Percentiles rank a stretch among this genome's conserved stretches.
These are phyloP conservation scores for Lunasporangiospora selenospora DNA, from an alignment of 192 early-diverging fungal species.

Conservation along the genomic window DNA sequence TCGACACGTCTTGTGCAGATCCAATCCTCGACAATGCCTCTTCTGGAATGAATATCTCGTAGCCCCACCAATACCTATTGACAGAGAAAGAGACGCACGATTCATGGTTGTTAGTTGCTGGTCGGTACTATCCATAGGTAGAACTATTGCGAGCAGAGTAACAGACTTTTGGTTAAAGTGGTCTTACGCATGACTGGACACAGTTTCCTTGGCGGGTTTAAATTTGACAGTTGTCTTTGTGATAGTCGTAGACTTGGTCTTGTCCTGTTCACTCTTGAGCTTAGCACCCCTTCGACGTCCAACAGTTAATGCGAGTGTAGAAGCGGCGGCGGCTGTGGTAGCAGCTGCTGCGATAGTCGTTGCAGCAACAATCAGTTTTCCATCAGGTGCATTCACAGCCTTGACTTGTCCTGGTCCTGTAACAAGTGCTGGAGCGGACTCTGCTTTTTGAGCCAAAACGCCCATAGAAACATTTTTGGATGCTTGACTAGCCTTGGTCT, in stretches of 20 bases:
- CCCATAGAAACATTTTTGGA: neutral
- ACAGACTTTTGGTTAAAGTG: too few species aligned
- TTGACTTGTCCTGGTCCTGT: neutral
- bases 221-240: constrained; percentile 23
- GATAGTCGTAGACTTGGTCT: neutral
- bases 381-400: neutral
- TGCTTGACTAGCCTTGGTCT: neutral
- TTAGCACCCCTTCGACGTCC: neutral
- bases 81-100: neutral
- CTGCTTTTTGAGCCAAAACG: too few species aligned
- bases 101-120: too few species aligned
- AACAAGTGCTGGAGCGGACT: neutral
- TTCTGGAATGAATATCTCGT: constrained; percentile 52
- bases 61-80: constrained; percentile 52
- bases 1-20: constrained; percentile 48
- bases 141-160: too few species aligned
- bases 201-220: constrained; percentile 26
- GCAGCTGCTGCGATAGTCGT: constrained; percentile 41
- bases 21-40: constrained; percentile 43
- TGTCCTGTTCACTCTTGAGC: neutral
- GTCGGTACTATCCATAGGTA: too few species aligned
- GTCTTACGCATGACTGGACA: constrained; percentile 44
- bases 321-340: constrained; percentile 31
- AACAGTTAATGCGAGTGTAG: constrained; percentile 17
- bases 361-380: constrained; percentile 22